Percentiles rank a stretch among this genome's conserved stretches.
These are phyloP conservation scores for Tulasnella sp. DNA, from an alignment of 768 basidiomycete species.

Conservation along the genomic window DNA sequence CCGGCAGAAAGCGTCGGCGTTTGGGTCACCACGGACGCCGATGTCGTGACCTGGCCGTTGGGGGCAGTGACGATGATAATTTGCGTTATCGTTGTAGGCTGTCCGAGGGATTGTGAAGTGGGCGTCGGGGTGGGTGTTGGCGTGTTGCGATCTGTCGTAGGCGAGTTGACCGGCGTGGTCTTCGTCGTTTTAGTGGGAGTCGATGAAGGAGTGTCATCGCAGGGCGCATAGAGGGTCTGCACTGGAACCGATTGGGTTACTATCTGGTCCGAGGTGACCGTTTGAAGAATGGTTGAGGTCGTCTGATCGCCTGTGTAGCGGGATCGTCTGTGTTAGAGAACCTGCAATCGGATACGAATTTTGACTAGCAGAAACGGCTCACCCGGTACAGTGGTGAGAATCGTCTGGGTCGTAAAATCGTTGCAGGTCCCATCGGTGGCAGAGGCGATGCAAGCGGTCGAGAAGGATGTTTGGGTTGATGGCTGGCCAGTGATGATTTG, in stretches of 20 bases:
- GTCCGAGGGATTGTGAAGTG: slow-evolving; percentile 1
- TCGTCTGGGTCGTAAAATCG: background rate
- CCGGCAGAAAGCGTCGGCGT: background rate
- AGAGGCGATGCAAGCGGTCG: slow-evolving; percentile 1
- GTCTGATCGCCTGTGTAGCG: background rate
- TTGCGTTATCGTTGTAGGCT: background rate
- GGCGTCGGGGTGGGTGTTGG: background rate
- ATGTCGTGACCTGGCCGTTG: background rate
- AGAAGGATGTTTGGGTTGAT: background rate
- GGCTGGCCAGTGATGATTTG: background rate
- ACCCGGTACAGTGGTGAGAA: slow-evolving; percentile 5
- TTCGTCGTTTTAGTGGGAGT: background rate
- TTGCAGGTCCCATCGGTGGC: background rate
- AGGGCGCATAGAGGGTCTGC: background rate
- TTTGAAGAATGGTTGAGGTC: background rate
- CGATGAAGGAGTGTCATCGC: background rate
- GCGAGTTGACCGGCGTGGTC: background rate
- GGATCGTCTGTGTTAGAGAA: background rate
- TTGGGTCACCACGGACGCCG: background rate
- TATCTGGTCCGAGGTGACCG: background rate
- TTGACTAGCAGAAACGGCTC: background rate
- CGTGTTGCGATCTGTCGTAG: background rate
- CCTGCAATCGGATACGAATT: background rate
- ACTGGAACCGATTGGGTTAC: background rate
- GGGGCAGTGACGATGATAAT: background rate